Percentiles rank a stretch among this genome's conserved stretches.
These are phyloP conservation scores for Ophiosphaerella narmari DNA, from an alignment of 2,329 filamentous ascomycete genomes.

Conservation along the genomic window DNA sequence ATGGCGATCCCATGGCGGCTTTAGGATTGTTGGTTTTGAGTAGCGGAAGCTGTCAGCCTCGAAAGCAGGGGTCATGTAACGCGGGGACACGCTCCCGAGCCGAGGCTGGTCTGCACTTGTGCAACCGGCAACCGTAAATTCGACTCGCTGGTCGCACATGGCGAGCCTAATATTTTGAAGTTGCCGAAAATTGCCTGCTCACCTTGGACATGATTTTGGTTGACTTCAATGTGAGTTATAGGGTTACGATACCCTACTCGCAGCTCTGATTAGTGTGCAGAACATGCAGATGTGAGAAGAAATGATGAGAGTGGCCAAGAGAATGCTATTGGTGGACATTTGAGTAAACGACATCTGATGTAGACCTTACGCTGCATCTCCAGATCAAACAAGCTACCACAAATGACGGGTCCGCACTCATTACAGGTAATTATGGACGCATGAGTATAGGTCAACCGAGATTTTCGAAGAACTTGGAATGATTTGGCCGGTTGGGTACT, in stretches of 20 bases:
- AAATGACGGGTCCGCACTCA: not conserved
- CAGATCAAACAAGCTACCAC: not conserved
- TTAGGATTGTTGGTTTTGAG: slow-evolving; percentile 32
- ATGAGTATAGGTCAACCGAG: not conserved
- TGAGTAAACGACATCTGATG: slow-evolving; percentile 8
- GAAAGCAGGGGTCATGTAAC: slow-evolving; percentile 15
- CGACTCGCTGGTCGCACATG: slow-evolving; percentile 17
- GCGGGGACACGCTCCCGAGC: slow-evolving; percentile 23
- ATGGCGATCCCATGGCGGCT: slow-evolving; percentile 18
- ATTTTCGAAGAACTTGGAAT: slow-evolving; percentile 4
- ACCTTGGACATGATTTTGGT: not conserved
- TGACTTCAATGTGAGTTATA: no score
- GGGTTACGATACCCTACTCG: not conserved
- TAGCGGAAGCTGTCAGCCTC: slow-evolving; percentile 23
- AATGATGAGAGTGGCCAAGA: slow-evolving; percentile 4
- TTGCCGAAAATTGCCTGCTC: slow-evolving; percentile 18
- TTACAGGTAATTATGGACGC: not conserved
- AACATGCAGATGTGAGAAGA: not conserved
- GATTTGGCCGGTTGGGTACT: not conserved
- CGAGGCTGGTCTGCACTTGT: slow-evolving; percentile 17
- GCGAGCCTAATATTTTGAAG: not conserved
- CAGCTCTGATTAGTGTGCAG: not conserved
- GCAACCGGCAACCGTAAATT: not conserved
- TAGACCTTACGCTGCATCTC: not conserved
- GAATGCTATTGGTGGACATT: slow-evolving; percentile 12